Conservation (phyloP, 495 filamentous ascomycete species). For the Trichoderma orchidacearum region DNA sequence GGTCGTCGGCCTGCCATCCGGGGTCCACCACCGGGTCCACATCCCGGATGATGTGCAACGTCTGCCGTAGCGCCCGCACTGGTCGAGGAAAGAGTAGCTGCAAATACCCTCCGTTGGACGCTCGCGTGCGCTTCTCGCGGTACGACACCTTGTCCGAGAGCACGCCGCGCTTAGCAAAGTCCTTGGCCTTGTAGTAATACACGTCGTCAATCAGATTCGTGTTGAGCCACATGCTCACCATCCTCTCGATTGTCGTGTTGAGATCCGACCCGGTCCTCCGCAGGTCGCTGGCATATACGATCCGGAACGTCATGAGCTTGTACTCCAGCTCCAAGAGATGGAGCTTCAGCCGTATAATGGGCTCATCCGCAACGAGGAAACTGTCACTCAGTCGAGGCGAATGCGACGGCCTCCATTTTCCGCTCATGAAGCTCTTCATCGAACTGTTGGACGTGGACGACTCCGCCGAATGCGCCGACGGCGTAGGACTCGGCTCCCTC, state of each 20-base stretch:
- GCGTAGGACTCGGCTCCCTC: not conserved
- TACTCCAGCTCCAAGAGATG: not conserved
- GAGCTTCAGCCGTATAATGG: not conserved
- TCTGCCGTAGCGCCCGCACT: not conserved
- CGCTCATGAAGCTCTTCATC: not conserved
- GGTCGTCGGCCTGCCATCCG: not conserved
- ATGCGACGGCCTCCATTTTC: not conserved
- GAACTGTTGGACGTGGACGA: not conserved
- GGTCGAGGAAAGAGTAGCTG: conserved; percentile 1
- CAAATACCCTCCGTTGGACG: not conserved
- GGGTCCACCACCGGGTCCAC: not conserved
- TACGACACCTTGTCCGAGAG: not conserved
- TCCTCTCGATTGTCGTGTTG: not conserved
- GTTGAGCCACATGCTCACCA: conserved; percentile 1
- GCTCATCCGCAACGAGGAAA: not conserved
- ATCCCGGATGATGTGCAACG: not conserved
- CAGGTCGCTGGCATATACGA: conserved; percentile 1
- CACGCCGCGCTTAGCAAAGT: not conserved
- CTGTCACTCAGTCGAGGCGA: not conserved
- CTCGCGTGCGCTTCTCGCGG: not conserved
- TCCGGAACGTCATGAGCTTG: not conserved
- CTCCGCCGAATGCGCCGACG: not conserved
- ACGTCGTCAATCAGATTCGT: conserved; percentile 2
- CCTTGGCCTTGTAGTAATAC: not conserved
- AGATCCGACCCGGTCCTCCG: not conserved